Evolutionary conservation across 202 grass and related monocot genomes (phyloP).

Genomic region (Digitaria exilis): DNA sequence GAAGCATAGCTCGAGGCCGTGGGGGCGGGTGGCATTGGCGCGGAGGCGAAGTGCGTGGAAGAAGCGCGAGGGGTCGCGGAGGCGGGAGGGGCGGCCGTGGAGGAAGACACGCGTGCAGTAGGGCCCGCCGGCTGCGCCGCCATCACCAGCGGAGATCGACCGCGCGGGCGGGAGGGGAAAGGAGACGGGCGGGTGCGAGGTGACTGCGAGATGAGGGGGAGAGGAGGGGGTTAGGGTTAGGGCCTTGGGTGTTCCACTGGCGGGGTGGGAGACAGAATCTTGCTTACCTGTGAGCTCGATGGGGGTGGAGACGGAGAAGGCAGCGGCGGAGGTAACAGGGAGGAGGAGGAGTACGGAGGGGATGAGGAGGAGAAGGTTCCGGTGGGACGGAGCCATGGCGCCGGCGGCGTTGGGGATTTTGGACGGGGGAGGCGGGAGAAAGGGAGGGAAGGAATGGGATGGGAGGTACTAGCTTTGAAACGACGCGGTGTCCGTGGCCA

Average conservation of each 20-base stretch:
- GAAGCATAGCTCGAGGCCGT: constrained; percentile 81
- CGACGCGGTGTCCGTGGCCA: not conserved
- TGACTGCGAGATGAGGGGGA: constrained; percentile 44
- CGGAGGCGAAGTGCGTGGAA: constrained; percentile 63
- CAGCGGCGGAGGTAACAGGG: constrained; percentile 6
- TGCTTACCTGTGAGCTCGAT: constrained; percentile 62
- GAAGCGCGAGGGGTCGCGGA: constrained; percentile 67
- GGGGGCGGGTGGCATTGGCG: constrained; percentile 50
- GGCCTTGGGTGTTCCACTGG: not conserved
- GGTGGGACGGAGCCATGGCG: constrained; percentile 31
- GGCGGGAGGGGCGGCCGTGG: constrained; percentile 61
- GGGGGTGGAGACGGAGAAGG: constrained; percentile 15
- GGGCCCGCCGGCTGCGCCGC: constrained; percentile 21
- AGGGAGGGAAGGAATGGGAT: no score
- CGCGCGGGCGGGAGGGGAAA: constrained; percentile 34
- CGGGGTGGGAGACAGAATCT: not conserved
- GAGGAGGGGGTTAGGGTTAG: constrained; percentile 36
- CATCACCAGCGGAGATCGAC: constrained; percentile 35
- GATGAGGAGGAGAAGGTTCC: not conserved
- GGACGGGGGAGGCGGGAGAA: constrained; percentile 33
- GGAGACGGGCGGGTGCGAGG: constrained; percentile 53
- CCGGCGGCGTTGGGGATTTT: constrained; percentile 27
- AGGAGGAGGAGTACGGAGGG: constrained; percentile 11
- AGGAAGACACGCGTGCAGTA: constrained; percentile 65
- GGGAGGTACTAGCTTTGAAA: constrained; percentile 64